Conservation (phyloP, 805 yeast genomes). For the Blastobotrys robertii region DNA sequence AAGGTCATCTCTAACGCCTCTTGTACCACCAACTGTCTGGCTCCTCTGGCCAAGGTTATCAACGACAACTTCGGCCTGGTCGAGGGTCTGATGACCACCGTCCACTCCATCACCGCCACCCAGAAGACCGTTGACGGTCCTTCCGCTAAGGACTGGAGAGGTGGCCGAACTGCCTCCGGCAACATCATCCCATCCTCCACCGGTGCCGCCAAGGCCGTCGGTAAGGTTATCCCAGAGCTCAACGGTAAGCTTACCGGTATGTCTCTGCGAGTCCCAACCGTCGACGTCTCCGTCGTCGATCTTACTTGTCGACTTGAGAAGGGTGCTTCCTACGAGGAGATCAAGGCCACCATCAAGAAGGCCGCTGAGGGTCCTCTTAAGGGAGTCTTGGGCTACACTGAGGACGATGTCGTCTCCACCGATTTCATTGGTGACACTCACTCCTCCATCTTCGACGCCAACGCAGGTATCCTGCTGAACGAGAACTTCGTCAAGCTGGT, state of each 20-base stretch:
- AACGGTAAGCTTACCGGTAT: slow-evolving; percentile 92
- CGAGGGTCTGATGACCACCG: slow-evolving; percentile 93
- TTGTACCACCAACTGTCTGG: slow-evolving; percentile 92
- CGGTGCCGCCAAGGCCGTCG: slow-evolving; percentile 97
- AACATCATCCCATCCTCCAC: slow-evolving; percentile 93
- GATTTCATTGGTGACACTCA: slow-evolving; percentile 78
- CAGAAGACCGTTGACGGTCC: slow-evolving; percentile 97
- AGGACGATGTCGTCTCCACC: slow-evolving; percentile 83
- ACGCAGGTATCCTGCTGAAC: slow-evolving; percentile 82
- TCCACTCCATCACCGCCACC: slow-evolving; percentile 92
- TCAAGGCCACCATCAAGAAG: slow-evolving; percentile 63
- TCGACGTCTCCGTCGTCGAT: slow-evolving; percentile 89
- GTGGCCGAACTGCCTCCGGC: slow-evolving; percentile 94
- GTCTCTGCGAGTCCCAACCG: slow-evolving; percentile 90
- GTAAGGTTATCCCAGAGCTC: slow-evolving; percentile 84
- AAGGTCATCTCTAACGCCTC: slow-evolving; percentile 84
- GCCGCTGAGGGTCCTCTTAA: slow-evolving; percentile 69
- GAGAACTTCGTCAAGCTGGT: slow-evolving; percentile 84
- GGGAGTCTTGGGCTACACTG: slow-evolving; percentile 85
- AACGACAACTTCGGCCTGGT: slow-evolving; percentile 80
- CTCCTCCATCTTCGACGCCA: slow-evolving; percentile 85
- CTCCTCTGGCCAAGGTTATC: slow-evolving; percentile 86
- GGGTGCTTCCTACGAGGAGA: slow-evolving; percentile 73
- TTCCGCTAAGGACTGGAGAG: slow-evolving; percentile 97
- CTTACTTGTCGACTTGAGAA: slow-evolving; percentile 75